Conservation (phyloP, 2,329 filamentous ascomycete species). For the Chrysosporium queenslandicum region DNA sequence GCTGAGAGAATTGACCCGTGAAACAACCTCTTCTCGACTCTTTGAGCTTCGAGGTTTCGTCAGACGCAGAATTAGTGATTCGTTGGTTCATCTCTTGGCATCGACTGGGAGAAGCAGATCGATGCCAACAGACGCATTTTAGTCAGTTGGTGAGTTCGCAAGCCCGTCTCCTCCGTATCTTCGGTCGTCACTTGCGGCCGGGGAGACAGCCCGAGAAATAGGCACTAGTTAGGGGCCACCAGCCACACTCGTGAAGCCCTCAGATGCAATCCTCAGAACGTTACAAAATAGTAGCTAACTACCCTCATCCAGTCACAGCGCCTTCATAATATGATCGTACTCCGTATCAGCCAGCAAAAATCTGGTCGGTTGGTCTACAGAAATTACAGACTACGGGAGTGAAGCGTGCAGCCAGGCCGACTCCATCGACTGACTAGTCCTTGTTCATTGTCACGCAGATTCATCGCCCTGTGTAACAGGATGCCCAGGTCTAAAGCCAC, state of each 20-base stretch:
- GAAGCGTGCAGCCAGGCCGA: background rate
- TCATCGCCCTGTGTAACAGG: background rate
- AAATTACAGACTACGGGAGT: background rate
- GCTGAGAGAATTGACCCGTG: background rate
- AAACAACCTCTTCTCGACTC: background rate
- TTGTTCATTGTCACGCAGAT: background rate
- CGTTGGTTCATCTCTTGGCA: constrained; percentile 6
- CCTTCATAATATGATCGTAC: no score
- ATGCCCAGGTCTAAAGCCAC: no score
- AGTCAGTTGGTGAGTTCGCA: background rate
- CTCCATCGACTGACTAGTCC: background rate
- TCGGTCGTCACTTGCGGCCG: no score
- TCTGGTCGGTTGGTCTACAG: no score
- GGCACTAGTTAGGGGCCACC: no score
- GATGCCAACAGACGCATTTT: background rate
- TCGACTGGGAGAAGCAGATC: background rate
- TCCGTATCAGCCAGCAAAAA: no score
- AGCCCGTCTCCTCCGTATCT: no score
- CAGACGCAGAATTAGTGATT: background rate
- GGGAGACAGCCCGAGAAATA: no score
- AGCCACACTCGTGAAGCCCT: no score
- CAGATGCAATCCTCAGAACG: no score
- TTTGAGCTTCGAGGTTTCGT: constrained; percentile 1
- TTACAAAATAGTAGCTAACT: no score
- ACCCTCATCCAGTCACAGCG: no score